A percentile compares a stretch with the other conserved stretches of the same genome.
Conservation (phyloP, 208 protist genomes). For the Trypanosoma melophagium region DNA sequence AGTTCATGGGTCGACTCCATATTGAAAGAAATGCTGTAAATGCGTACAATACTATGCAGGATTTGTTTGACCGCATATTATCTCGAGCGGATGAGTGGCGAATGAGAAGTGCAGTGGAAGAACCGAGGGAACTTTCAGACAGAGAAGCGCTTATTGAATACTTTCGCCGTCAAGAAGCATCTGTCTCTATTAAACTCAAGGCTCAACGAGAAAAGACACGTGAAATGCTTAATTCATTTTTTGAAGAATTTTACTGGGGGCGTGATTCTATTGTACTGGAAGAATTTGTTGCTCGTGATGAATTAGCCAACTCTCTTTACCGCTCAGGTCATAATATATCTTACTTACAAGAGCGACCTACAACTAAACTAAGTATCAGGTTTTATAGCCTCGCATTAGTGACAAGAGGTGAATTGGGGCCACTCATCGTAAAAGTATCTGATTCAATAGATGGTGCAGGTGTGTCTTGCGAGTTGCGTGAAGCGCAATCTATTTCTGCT, state of each 20-base stretch:
- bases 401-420: conserved; percentile 9
- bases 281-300: conserved; percentile 34
- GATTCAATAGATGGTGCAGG: conserved; percentile 24
- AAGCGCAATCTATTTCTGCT: conserved; percentile 24
- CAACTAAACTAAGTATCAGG: conserved; percentile 5
- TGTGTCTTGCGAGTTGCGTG: conserved; percentile 18
- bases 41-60: conserved; percentile 11
- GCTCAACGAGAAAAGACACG: conserved; percentile 16
- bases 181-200: conserved; percentile 1
- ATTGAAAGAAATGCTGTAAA: conserved; percentile 22
- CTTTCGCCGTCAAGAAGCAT: conserved; percentile 27
- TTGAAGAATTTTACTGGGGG: conserved; percentile 41
- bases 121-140: conserved; percentile 11
- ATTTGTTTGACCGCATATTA: conserved; percentile 32
- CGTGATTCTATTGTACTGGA: conserved; percentile 36
- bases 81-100: conserved; percentile 30
- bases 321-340: not conserved
- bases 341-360: not conserved
- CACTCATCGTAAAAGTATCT: conserved; percentile 19
- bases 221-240: conserved; percentile 22
- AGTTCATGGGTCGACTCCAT: conserved; percentile 18
- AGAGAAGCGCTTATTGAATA: conserved; percentile 32
- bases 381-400: conserved; percentile 28
- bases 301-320: conserved; percentile 3
- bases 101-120: not conserved